Conservation (phyloP, 2,329 filamentous ascomycete species). For the Polychaeton citri region DNA sequence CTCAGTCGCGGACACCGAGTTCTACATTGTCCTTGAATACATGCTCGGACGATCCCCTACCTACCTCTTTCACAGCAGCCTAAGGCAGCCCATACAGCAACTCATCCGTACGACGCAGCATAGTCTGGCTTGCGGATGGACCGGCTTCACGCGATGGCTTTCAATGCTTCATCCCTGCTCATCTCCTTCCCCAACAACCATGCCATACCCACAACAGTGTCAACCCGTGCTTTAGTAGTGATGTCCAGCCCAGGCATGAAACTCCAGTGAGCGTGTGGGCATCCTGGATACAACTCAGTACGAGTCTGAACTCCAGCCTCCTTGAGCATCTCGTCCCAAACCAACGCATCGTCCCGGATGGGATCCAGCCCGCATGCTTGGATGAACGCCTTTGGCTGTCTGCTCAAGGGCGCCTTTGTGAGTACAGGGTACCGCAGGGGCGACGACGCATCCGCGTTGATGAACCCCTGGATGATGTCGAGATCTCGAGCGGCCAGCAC, state of each 20-base stretch:
- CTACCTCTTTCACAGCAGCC: too few species aligned
- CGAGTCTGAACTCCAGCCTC: conserved; percentile 30
- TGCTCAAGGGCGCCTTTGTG: conserved; percentile 16
- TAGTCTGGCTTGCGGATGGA: too few species aligned
- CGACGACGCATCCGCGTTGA: conserved; percentile 6
- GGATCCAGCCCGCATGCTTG: conserved; percentile 39
- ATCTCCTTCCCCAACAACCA: conserved; percentile 15
- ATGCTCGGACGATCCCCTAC: too few species aligned
- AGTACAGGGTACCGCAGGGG: conserved; percentile 17
- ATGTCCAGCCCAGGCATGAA: conserved; percentile 15
- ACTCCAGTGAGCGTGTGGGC: conserved; percentile 25
- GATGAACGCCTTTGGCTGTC: conserved; percentile 34
- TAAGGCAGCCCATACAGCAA: too few species aligned
- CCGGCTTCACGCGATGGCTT: too few species aligned
- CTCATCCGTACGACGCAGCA: too few species aligned
- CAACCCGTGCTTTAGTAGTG: conserved; percentile 9
- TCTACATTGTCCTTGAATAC: too few species aligned
- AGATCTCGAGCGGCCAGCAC: too few species aligned
- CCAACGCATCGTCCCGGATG: conserved; percentile 37
- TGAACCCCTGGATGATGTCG: too few species aligned
- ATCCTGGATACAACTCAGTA: conserved; percentile 28
- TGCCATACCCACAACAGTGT: conserved; percentile 13
- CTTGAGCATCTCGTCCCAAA: conserved; percentile 36
- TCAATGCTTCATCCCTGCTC: neutral
- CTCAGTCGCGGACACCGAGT: too few species aligned